Percentiles rank a stretch among this genome's conserved stretches.
phyloP scores from a whole-genome alignment of 2,329 filamentous ascomycete genomes.

The Fusarium irregulare region DNA sequence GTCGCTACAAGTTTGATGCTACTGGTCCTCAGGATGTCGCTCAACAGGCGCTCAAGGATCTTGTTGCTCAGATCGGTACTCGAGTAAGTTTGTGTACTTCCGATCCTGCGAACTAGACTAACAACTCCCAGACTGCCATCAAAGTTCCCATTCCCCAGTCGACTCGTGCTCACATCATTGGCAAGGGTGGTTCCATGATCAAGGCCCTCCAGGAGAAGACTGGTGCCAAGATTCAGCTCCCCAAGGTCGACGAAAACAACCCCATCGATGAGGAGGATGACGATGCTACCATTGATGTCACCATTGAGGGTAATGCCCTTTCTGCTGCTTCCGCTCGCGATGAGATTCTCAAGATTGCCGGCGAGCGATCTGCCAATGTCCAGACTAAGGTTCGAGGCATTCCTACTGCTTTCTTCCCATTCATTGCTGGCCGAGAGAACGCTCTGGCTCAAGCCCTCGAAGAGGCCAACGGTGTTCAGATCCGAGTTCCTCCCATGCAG shows the following conservation, averaged over 20 bases:
- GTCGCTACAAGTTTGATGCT: constrained; percentile 83
- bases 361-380: constrained; percentile 84
- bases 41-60: constrained; percentile 87
- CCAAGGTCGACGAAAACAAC: constrained; percentile 76
- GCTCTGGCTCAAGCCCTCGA: constrained; percentile 75
- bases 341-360: constrained; percentile 87
- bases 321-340: constrained; percentile 85
- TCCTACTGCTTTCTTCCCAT: constrained; percentile 93
- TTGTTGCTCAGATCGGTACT: constrained; percentile 86
- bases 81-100: constrained; percentile 67
- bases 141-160: constrained; percentile 86
- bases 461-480: constrained; percentile 80
- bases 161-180: constrained; percentile 89
- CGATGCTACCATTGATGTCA: constrained; percentile 84
- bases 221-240: constrained; percentile 89
- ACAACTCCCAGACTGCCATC: constrained; percentile 60
- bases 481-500: constrained; percentile 86
- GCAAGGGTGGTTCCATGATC: constrained; percentile 88
- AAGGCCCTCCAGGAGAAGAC: constrained; percentile 90
- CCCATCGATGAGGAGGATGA: constrained; percentile 76
- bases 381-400: constrained; percentile 85
- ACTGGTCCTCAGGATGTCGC: constrained; percentile 86
- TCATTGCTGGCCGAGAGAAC: constrained; percentile 86
- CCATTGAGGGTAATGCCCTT: constrained; percentile 90
- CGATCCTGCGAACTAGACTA: constrained; percentile 26